Percentiles rank a stretch among this genome's conserved stretches.
These are phyloP conservation scores for Musa balbisiana DNA, from an alignment of 202 grass and related monocot species.

Conservation along the genomic window DNA sequence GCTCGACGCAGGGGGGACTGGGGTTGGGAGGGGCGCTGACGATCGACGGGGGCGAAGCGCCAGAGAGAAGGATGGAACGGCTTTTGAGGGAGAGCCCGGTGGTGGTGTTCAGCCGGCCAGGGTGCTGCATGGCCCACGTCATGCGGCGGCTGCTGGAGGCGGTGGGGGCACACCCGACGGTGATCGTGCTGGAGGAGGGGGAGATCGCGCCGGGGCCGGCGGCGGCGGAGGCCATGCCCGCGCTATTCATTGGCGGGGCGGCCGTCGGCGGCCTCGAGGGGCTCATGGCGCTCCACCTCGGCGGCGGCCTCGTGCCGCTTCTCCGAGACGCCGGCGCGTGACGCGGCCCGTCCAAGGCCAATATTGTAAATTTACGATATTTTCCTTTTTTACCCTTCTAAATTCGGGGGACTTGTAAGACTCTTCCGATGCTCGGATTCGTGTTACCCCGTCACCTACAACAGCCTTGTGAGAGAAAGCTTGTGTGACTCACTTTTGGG, in stretches of 20 bases:
- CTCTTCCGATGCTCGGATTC: no score
- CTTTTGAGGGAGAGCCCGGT: slow-evolving; percentile 20
- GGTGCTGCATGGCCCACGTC: slow-evolving; percentile 21
- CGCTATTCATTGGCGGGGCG: slow-evolving; percentile 11
- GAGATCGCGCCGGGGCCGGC: neutral
- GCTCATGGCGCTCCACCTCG: slow-evolving; percentile 22
- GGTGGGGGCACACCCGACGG: slow-evolving; percentile 11
- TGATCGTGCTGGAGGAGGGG: slow-evolving; percentile 15
- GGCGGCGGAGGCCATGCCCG: neutral
- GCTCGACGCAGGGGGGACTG: neutral
- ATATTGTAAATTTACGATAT: slow-evolving; percentile 5
- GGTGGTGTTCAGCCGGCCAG: slow-evolving; percentile 13
- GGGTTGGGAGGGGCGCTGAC: slow-evolving; percentile 4
- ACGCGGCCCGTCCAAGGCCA: neutral
- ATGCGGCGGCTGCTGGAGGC: slow-evolving; percentile 15
- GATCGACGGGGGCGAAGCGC: slow-evolving; percentile 18
- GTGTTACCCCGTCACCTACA: neutral
- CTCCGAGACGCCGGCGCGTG: slow-evolving; percentile 10
- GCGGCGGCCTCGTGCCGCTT: slow-evolving; percentile 8
- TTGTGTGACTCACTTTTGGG: no score
- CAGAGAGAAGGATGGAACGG: slow-evolving; percentile 12
- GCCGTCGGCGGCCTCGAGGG: slow-evolving; percentile 6
- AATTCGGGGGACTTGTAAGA: neutral
- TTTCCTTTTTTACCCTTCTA: neutral
- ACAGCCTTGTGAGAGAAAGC: no score